phyloP scores from a whole-genome alignment of 768 basidiomycete genomes.

The Tylopilus cervinicoccineus region DNA sequence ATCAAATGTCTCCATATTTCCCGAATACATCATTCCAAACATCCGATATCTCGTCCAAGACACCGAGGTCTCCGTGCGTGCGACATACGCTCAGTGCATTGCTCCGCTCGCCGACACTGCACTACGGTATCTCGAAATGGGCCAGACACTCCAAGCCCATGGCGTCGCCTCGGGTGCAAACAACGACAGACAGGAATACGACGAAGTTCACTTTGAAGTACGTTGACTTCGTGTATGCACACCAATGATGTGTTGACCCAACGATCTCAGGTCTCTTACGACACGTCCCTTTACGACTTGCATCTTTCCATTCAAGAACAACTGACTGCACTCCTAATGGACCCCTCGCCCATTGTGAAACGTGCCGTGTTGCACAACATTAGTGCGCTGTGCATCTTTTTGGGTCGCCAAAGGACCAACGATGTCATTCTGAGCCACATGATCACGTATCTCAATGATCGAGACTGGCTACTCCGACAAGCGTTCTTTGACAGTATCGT shows the following conservation, averaged over 20 bases:
- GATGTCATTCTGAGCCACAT: conserved; percentile 90
- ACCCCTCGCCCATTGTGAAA: conserved; percentile 85
- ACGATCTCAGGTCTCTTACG: conserved; percentile 75
- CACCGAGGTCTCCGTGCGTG: conserved; percentile 76
- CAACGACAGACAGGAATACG: conserved; percentile 62
- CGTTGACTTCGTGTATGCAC: conserved; percentile 4
- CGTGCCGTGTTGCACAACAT: conserved; percentile 86
- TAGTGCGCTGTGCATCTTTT: conserved; percentile 86
- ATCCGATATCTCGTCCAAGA: conserved; percentile 80
- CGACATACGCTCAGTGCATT: conserved; percentile 82
- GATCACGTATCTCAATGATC: conserved; percentile 82
- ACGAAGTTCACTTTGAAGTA: conserved; percentile 80
- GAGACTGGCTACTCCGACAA: conserved; percentile 87
- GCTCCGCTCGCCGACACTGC: conserved; percentile 84
- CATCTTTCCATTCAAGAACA: conserved; percentile 85
- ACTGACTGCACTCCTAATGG: conserved; percentile 80
- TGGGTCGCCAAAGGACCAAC: conserved; percentile 90
- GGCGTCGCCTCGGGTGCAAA: conserved; percentile 47
- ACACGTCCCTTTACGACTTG: conserved; percentile 80
- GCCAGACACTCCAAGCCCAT: conserved; percentile 83
- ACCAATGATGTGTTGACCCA: not conserved
- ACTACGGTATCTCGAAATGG: conserved; percentile 88
- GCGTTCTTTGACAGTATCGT: conserved; percentile 96
- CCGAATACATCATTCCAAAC: conserved; percentile 94
- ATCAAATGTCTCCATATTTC: conserved; percentile 69